These are phyloP conservation scores for Rhodamnia rubescens DNA, from an alignment of 345 rosid species.

Conservation along the genomic window DNA sequence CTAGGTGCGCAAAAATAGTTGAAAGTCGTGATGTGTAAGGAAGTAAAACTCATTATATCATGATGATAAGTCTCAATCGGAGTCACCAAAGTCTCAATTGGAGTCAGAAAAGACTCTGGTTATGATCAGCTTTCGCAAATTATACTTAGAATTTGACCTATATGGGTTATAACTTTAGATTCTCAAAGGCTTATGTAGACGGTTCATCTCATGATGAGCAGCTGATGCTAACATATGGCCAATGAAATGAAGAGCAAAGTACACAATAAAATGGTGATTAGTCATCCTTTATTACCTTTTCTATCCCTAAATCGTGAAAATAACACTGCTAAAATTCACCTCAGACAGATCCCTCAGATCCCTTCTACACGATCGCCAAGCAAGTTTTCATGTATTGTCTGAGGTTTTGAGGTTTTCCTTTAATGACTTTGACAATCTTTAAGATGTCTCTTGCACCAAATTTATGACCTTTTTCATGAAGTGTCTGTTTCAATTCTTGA, in stretches of 20 bases:
- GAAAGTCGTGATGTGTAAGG: neutral
- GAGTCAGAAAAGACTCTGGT: neutral
- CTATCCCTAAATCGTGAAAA: neutral
- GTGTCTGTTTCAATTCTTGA: too few species aligned
- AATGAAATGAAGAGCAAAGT: neutral
- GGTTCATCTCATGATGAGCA: neutral
- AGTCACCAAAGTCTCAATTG: neutral
- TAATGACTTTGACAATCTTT: too few species aligned
- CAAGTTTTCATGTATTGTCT: too few species aligned
- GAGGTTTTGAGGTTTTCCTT: too few species aligned
- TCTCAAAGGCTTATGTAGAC: neutral
- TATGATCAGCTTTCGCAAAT: neutral
- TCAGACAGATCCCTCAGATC: neutral
- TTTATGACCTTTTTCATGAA: too few species aligned
- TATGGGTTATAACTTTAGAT: neutral
- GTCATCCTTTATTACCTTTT: neutral
- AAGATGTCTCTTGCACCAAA: too few species aligned
- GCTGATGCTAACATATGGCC: neutral
- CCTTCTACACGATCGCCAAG: neutral
- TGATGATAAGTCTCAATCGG: neutral
- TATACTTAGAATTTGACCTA: neutral
- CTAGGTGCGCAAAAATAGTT: neutral
- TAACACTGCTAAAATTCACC: neutral
- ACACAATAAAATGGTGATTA: neutral
- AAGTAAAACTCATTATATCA: neutral